phyloP scores from a whole-genome alignment of 2,329 filamentous ascomycete species.

The Graphium sp. region DNA sequence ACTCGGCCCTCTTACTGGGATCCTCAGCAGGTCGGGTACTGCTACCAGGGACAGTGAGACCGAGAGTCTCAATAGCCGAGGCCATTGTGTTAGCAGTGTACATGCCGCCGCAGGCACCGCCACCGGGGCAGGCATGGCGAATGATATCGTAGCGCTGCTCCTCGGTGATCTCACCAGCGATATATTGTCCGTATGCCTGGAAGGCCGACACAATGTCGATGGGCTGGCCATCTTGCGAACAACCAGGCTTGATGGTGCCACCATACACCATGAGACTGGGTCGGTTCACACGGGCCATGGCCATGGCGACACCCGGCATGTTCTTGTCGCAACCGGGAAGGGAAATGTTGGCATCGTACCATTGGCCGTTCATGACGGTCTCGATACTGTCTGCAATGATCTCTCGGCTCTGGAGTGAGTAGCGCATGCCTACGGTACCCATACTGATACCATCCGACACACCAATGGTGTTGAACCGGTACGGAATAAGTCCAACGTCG shows the following conservation, averaged over 20 bases:
- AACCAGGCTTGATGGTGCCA: conserved; percentile 84
- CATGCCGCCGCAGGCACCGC: conserved; percentile 57
- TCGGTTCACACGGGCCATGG: conserved; percentile 87
- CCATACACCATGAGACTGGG: conserved; percentile 97
- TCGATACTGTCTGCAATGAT: conserved; percentile 97
- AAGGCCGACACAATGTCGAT: conserved; percentile 96
- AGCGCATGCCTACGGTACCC: conserved; percentile 95
- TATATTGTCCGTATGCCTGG: conserved; percentile 92
- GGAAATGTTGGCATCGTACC: conserved; percentile 95
- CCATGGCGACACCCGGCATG: conserved; percentile 86
- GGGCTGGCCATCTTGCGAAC: conserved; percentile 54
- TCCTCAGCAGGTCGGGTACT: conserved; percentile 67
- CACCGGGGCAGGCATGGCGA: conserved; percentile 56
- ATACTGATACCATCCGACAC: conserved; percentile 97
- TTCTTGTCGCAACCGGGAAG: conserved; percentile 99
- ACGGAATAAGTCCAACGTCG: conserved; percentile 67
- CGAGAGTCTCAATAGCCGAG: conserved; percentile 69
- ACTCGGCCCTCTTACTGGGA: conserved; percentile 55
- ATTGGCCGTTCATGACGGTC: conserved; percentile 97
- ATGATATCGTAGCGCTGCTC: conserved; percentile 90
- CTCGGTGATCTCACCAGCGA: conserved; percentile 81
- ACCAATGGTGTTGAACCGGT: conserved; percentile 98
- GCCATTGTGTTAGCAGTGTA: conserved; percentile 81
- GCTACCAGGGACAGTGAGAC: conserved; percentile 65
- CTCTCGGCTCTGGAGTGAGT: conserved; percentile 84